Percentiles rank a stretch among this genome's conserved stretches.
These are phyloP conservation scores for Hypoxylon intermedium DNA, from an alignment of 495 filamentous ascomycete genomes.

Conservation along the genomic window DNA sequence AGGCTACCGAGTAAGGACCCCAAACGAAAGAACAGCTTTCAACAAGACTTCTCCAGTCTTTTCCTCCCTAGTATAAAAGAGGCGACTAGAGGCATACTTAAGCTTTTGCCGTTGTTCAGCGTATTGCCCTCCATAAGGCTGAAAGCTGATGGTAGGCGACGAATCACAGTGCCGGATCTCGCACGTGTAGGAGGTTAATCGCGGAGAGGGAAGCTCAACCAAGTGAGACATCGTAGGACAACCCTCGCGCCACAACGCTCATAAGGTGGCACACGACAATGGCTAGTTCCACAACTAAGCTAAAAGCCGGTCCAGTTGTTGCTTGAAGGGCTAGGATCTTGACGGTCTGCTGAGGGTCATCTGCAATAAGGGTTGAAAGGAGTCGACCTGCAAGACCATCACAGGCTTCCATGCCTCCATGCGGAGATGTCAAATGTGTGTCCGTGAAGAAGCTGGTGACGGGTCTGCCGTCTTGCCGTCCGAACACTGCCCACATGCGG, in stretches of 20 bases:
- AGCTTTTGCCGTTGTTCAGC: slow-evolving; percentile 11
- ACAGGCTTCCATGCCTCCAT: background rate
- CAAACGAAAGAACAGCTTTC: slow-evolving; percentile 16
- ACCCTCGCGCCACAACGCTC: slow-evolving; percentile 21
- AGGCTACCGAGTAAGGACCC: background rate
- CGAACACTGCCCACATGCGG: slow-evolving; percentile 4
- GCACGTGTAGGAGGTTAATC: slow-evolving; percentile 42
- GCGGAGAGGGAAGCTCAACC: slow-evolving; percentile 27
- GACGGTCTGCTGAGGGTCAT: slow-evolving; percentile 26
- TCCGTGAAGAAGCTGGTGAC: slow-evolving; percentile 8
- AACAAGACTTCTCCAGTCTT: background rate
- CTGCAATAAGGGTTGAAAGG: slow-evolving; percentile 4
- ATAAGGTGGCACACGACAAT: slow-evolving; percentile 19
- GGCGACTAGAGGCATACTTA: slow-evolving; percentile 22
- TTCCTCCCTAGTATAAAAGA: background rate
- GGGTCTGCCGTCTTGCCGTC: slow-evolving; percentile 13
- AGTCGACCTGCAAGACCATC: slow-evolving; percentile 25
- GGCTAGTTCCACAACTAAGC: slow-evolving; percentile 19
- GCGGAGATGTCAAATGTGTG: slow-evolving; percentile 12
- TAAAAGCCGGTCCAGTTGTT: slow-evolving; percentile 12
- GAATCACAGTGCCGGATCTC: slow-evolving; percentile 40
- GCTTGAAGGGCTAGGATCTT: background rate
- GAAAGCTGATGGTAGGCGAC: slow-evolving; percentile 35
- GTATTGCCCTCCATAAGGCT: slow-evolving; percentile 24
- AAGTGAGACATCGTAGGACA: slow-evolving; percentile 32